These are phyloP conservation scores for Calcarisporium arbuscula DNA, from an alignment of 2,329 filamentous ascomycete genomes.

Conservation along the genomic window DNA sequence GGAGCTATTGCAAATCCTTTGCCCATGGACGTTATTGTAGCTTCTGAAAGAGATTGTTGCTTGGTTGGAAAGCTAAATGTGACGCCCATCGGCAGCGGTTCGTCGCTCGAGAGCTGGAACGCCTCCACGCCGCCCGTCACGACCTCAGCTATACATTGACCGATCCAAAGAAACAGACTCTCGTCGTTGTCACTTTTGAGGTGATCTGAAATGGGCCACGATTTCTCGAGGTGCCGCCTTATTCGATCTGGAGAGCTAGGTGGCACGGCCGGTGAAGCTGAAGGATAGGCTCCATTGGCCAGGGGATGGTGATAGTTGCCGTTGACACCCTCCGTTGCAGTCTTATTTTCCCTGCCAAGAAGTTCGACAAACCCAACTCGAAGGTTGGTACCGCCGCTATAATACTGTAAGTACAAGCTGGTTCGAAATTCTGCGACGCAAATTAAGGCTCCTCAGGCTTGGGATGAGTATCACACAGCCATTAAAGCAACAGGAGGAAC, in stretches of 20 bases:
- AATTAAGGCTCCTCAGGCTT: neutral
- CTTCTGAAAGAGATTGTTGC: slow-evolving; percentile 56
- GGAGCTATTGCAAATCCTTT: slow-evolving; percentile 62
- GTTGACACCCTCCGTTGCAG: slow-evolving; percentile 11
- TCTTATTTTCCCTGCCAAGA: slow-evolving; percentile 27
- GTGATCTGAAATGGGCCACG: slow-evolving; percentile 68
- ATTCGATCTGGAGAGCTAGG: slow-evolving; percentile 32
- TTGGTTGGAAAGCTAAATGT: slow-evolving; percentile 67
- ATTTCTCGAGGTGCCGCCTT: slow-evolving; percentile 57
- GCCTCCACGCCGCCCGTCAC: slow-evolving; percentile 50
- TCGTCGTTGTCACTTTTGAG: slow-evolving; percentile 70
- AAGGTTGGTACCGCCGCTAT: slow-evolving; percentile 61
- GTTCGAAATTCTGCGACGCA: slow-evolving; percentile 20
- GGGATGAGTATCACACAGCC: too few relatives aligned
- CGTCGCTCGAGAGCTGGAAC: slow-evolving; percentile 33
- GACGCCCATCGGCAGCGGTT: slow-evolving; percentile 56
- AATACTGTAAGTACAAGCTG: slow-evolving; percentile 9
- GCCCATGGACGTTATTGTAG: slow-evolving; percentile 61
- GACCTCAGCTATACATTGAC: slow-evolving; percentile 67
- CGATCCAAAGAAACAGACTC: slow-evolving; percentile 76
- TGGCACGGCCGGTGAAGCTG: slow-evolving; percentile 11
- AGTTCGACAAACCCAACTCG: slow-evolving; percentile 63
- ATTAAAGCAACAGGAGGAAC: too few relatives aligned
- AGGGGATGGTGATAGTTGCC: too few relatives aligned
- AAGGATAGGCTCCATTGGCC: slow-evolving; percentile 7